These are phyloP conservation scores for Triadica sebifera DNA, from an alignment of 345 rosid genomes.

Conservation along the genomic window DNA sequence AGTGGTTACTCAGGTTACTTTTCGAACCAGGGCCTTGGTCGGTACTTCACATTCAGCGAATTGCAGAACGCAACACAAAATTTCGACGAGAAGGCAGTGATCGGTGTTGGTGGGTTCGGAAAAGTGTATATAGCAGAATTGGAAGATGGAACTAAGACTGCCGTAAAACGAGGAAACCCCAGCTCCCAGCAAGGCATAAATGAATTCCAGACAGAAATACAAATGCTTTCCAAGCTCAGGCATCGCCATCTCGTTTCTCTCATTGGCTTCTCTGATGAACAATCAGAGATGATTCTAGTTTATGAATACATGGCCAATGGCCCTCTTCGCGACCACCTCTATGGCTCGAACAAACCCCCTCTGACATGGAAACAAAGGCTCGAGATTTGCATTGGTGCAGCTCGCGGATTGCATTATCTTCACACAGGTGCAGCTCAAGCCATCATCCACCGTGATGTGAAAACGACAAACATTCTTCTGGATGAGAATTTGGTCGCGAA, in stretches of 20 bases:
- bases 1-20: constrained; percentile 48
- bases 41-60: constrained; percentile 57
- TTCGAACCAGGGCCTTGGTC: constrained; percentile 60
- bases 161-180: constrained; percentile 66
- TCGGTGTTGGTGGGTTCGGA: constrained; percentile 87
- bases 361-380: constrained; percentile 80
- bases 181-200: constrained; percentile 70
- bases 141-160: constrained; percentile 66
- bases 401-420: constrained; percentile 79
- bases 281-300: constrained; percentile 82
- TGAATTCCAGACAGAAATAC: no score
- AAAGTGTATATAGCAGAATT: constrained; percentile 63
- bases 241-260: constrained; percentile 36
- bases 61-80: constrained; percentile 63
- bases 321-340: constrained; percentile 75
- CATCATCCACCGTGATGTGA: constrained; percentile 83
- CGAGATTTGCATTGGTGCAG: constrained; percentile 79
- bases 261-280: constrained; percentile 75
- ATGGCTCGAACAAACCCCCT: constrained; percentile 50
- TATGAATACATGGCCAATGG: constrained; percentile 87
- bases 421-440: constrained; percentile 75
- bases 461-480: constrained; percentile 80
- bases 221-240: no score
- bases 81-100: constrained; percentile 63
- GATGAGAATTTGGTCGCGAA: constrained; percentile 79